These are phyloP conservation scores for Diaporthe destruens DNA, from an alignment of 2,329 filamentous ascomycete species.

Conservation along the genomic window DNA sequence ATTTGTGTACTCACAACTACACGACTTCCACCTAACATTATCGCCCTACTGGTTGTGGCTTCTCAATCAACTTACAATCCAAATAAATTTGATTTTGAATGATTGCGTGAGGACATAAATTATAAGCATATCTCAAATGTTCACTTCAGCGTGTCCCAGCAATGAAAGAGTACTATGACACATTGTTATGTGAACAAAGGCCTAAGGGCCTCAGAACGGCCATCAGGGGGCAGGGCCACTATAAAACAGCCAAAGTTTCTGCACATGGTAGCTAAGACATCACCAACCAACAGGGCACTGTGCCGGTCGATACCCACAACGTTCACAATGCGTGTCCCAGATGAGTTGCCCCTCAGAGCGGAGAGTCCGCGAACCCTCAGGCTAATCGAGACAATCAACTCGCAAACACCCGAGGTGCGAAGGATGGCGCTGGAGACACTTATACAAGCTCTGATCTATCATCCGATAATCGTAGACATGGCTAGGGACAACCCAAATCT, in stretches of 20 bases:
- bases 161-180: not conserved
- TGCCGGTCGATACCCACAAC: not conserved
- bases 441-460: not conserved
- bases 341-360: not conserved
- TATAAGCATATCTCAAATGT: not conserved
- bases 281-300: not conserved
- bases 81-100: too few relatives aligned
- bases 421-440: not conserved
- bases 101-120: too few relatives aligned
- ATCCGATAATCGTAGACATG: not conserved
- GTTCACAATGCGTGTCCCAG: not conserved
- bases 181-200: not conserved
- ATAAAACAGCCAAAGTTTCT: not conserved
- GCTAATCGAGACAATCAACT: not conserved
- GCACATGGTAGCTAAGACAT: not conserved
- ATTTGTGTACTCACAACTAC: too few relatives aligned
- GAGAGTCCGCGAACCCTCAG: not conserved
- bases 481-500: not conserved
- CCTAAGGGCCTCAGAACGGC: not conserved
- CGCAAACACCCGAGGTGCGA: not conserved
- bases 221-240: not conserved
- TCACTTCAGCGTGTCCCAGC: not conserved
- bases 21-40: too few relatives aligned
- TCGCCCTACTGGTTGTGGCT: too few relatives aligned
- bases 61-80: too few relatives aligned